Evolutionary conservation across 2,329 filamentous ascomycete genomes (phyloP), one percentile per base, ranked within the genome.

Genomic region (Colletotrichum lupini): DNA sequence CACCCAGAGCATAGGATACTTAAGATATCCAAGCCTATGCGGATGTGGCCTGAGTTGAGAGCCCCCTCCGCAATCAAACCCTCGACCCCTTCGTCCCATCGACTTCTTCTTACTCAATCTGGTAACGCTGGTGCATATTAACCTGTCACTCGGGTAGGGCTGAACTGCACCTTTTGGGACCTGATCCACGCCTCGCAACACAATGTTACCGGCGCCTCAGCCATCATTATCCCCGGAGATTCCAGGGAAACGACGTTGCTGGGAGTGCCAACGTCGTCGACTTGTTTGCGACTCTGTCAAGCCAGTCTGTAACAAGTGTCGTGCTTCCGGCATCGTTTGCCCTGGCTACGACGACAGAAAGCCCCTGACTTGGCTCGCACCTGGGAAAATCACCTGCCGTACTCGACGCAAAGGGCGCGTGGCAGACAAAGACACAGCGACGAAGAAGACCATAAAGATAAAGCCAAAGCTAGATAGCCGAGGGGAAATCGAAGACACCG

Each of bases 231-330:
- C 42, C 4, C 57, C 61, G 1, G 56, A 68, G 7, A 30, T 14
- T 9, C 30, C 68, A 14, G 65, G 69, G 12, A 60, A 67, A 5
- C 78, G 76, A 60, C 81, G 83, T 65, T 85, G 83, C 74, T 85
- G 83, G 84, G 83, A 85, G 72, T 85, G 83, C 70, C 81, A 78
- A 26, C 80, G 83, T n/a, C 82, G 83, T 2, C 76, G 79, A 8
- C 75, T 84, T 8, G 83, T 83, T n/a, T 85, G 83, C 73, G 83
- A 85, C 72, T 80, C 79, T 19, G 76, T 75, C 19, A 78, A 72
- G 8, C 83, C 83, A 3, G 75, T 77, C 37, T 85, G 84, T 75
- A 81, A 79, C 42, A 81, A 81, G 68, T 85, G 84, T 67, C 76
- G 77, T 26, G 71, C 60, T 1, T 75, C 76, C 5, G 80, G 80